Evolutionary conservation across 1,284 basidiomycete genomes (phyloP).

Genomic region (Ceratobasidium papillatum): DNA sequence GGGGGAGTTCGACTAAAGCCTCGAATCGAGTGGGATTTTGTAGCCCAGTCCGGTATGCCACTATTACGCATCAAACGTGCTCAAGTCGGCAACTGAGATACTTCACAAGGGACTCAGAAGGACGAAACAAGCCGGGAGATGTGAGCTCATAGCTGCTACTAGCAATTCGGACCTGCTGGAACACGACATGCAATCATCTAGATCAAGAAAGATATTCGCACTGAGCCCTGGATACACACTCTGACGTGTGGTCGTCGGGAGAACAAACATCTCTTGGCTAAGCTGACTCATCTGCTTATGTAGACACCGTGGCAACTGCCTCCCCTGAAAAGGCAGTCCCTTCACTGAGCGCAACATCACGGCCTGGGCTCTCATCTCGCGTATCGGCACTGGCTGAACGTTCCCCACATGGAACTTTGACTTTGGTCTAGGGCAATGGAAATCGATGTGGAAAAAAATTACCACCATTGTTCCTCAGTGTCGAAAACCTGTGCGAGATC

Average conservation of each 20-base stretch:
- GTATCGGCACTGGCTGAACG: neutral
- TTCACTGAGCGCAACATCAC: slow-evolving; percentile 4
- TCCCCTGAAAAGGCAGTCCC: slow-evolving; percentile 8
- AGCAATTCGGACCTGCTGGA: slow-evolving; percentile 35
- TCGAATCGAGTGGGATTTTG: slow-evolving; percentile 18
- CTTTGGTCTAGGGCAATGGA: neutral
- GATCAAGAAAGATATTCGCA: slow-evolving; percentile 33
- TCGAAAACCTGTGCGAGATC: no score
- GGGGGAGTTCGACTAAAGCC: slow-evolving; percentile 21
- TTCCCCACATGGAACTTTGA: neutral
- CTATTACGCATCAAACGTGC: slow-evolving; percentile 30
- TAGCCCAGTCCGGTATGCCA: slow-evolving; percentile 20
- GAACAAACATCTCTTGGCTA: neutral
- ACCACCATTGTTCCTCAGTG: neutral
- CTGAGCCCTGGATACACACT: slow-evolving; percentile 31
- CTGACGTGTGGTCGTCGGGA: slow-evolving; percentile 4
- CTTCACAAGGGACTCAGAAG: neutral
- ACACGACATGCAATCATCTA: slow-evolving; percentile 4
- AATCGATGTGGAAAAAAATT: no score
- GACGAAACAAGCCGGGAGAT: slow-evolving; percentile 12
- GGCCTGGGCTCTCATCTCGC: neutral
- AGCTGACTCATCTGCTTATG: slow-evolving; percentile 13
- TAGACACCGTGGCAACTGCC: neutral
- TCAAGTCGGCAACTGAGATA: slow-evolving; percentile 36
- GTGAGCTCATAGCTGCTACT: slow-evolving; percentile 31